Evolutionary conservation across 202 grass and related monocot genomes (phyloP).

Genomic region (Brachypodium distachyon): DNA sequence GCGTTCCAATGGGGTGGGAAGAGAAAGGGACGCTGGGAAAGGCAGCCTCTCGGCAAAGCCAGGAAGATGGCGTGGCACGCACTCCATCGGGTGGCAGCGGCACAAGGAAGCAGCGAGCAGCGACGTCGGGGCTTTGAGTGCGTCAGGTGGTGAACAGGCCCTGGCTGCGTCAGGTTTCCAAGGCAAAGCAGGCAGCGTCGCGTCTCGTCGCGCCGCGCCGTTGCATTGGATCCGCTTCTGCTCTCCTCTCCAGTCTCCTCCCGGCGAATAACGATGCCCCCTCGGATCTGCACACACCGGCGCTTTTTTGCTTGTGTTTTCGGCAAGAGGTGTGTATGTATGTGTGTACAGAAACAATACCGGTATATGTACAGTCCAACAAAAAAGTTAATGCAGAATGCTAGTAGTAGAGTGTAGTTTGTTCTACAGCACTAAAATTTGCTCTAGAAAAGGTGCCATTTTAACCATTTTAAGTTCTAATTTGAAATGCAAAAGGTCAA

Average conservation of each 20-base stretch:
- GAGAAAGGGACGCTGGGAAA: neutral
- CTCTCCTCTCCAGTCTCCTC: neutral
- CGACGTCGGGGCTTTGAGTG: neutral
- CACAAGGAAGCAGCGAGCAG: neutral
- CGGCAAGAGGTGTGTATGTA: neutral
- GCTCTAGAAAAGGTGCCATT: too few species aligned
- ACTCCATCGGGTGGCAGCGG: neutral
- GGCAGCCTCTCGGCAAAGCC: neutral
- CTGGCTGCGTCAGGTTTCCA: neutral
- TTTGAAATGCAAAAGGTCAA: too few species aligned
- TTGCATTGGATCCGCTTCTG: constrained; percentile 12
- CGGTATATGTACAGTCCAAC: too few species aligned
- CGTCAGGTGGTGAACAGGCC: neutral
- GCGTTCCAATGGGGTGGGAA: neutral
- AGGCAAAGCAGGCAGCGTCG: neutral
- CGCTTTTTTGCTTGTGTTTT: too few species aligned
- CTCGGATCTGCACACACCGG: constrained; percentile 21
- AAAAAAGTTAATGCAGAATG: too few species aligned
- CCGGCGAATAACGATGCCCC: neutral
- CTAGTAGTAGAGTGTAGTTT: too few species aligned
- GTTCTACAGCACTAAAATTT: too few species aligned
- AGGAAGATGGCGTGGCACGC: neutral
- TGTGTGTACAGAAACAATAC: too few species aligned
- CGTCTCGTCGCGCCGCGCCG: neutral
- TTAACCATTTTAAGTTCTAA: too few species aligned